Evolutionary conservation across 768 basidiomycete species (phyloP).

Genomic region (Leucosporidium scottii): DNA sequence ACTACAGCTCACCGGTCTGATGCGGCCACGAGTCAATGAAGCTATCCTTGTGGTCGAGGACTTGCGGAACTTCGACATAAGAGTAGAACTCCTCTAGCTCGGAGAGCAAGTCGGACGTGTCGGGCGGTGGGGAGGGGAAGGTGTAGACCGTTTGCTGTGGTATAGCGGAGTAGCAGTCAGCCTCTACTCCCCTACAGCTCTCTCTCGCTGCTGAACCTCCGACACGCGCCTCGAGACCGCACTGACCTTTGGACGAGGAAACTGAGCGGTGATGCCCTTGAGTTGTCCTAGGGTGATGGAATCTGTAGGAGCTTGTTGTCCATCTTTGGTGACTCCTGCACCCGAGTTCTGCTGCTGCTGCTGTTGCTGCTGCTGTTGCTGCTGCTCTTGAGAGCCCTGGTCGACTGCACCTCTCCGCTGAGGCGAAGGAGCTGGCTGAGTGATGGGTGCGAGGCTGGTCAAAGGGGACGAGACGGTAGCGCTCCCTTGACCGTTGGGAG

Average conservation of each 20-base stretch:
- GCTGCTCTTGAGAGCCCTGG: no score
- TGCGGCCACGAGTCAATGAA: constrained; percentile 21
- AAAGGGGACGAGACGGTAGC: background rate
- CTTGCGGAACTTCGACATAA: constrained; percentile 88
- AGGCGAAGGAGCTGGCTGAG: background rate
- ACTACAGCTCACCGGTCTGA: constrained; percentile 17
- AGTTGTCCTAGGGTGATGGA: constrained; percentile 8
- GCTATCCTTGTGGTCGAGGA: constrained; percentile 44
- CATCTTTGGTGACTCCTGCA: constrained; percentile 3
- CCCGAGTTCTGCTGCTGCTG: background rate
- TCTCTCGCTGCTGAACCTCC: no score
- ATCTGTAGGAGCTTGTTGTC: constrained; percentile 2
- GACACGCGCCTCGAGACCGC: no score
- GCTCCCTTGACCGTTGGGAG: background rate
- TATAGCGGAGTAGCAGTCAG: background rate
- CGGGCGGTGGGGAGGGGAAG: constrained; percentile 42
- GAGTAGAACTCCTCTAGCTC: constrained; percentile 98
- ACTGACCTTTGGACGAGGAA: constrained; percentile 2
- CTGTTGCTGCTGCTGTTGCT: background rate
- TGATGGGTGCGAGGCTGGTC: background rate
- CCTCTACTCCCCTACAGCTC: no score
- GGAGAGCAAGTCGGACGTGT: constrained; percentile 90
- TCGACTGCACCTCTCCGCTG: no score
- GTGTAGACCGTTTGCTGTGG: constrained; percentile 31
- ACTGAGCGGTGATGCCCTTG: background rate